phyloP scores from a whole-genome alignment of 2,329 filamentous ascomycete species.

The Lasiodiplodia sp. region DNA sequence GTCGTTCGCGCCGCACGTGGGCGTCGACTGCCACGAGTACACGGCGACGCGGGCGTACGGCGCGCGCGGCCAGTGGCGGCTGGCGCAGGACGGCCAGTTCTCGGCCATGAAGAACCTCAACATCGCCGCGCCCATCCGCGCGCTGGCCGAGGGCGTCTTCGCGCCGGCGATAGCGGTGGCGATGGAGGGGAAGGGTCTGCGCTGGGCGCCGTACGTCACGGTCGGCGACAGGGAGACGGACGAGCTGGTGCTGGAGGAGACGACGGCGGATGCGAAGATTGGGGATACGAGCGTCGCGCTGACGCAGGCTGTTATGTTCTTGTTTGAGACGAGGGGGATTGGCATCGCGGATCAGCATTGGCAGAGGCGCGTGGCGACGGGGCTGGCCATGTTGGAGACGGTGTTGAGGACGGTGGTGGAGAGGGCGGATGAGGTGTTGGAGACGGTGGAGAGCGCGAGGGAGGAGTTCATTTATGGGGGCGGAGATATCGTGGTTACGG shows the following conservation, averaged over 20 bases:
- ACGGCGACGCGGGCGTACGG: conserved; percentile 39
- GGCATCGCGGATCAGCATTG: conserved; percentile 45
- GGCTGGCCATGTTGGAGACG: conserved; percentile 43
- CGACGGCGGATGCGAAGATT: conserved; percentile 46
- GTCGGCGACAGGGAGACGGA: conserved; percentile 34
- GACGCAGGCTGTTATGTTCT: conserved; percentile 44
- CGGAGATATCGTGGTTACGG: conserved; percentile 35
- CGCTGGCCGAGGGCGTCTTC: conserved; percentile 44
- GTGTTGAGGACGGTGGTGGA: conserved; percentile 45
- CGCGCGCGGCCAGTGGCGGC: conserved; percentile 38
- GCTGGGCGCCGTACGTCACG: conserved; percentile 46
- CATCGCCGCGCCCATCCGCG: conserved; percentile 43
- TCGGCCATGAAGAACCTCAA: conserved; percentile 49
- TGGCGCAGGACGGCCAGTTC: conserved; percentile 46
- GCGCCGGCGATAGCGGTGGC: conserved; percentile 42
- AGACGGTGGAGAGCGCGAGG: conserved; percentile 39
- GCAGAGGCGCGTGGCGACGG: conserved; percentile 42
- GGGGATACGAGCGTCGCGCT: conserved; percentile 47
- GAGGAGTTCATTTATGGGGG: conserved; percentile 33
- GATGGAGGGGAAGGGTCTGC: conserved; percentile 38
- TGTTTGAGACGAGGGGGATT: conserved; percentile 47
- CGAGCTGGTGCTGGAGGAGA: conserved; percentile 41
- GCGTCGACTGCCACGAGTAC: conserved; percentile 49
- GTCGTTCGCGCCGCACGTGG: conserved; percentile 43
- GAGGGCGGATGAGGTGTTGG: conserved; percentile 38